phyloP scores from a whole-genome alignment of 345 rosid genomes.

The Hevea brasiliensis region DNA sequence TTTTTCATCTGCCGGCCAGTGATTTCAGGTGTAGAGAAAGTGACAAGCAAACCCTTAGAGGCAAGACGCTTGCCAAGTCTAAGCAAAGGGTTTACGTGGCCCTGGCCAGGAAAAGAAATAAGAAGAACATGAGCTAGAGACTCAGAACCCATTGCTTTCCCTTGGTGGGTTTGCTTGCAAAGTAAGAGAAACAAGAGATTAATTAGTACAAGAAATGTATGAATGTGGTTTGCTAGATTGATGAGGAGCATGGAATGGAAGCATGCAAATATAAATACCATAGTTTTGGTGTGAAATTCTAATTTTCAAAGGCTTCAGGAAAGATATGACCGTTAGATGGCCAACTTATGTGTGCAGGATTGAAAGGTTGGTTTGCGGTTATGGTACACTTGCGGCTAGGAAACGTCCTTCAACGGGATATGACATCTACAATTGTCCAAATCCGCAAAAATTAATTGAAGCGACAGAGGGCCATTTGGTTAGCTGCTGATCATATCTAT shows the following conservation, averaged over 20 bases:
- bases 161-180: background rate
- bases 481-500: no score
- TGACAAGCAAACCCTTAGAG: constrained; percentile 73
- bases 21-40: constrained; percentile 54
- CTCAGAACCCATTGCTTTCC: constrained; percentile 34
- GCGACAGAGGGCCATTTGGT: no score
- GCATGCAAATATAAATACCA: background rate
- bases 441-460: no score
- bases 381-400: no score
- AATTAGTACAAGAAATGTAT: background rate
- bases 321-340: background rate
- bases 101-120: constrained; percentile 40
- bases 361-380: background rate
- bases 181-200: background rate
- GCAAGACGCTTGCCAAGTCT: constrained; percentile 77
- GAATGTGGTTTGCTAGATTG: background rate
- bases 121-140: constrained; percentile 1
- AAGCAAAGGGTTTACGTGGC: constrained; percentile 80
- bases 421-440: no score
- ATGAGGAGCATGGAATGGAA: background rate
- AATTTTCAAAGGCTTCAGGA: background rate
- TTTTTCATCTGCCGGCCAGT: constrained; percentile 57
- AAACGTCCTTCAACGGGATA: no score
- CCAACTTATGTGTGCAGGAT: background rate
- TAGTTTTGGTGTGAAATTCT: background rate